Conservation (phyloP, 495 filamentous ascomycete species). For the Cercophora scortea region DNA sequence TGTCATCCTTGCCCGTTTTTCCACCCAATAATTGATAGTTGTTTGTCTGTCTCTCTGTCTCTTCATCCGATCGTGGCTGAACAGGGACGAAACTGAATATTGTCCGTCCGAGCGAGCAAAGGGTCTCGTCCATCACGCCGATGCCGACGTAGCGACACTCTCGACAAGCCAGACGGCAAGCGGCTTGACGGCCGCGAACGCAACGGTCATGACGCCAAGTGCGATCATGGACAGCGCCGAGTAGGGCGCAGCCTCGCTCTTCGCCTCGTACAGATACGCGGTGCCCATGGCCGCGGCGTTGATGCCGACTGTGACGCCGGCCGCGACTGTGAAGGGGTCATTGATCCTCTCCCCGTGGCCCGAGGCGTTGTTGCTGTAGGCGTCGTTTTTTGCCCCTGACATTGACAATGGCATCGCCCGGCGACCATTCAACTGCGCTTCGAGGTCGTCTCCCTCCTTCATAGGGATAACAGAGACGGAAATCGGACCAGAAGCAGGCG, state of each 20-base stretch:
- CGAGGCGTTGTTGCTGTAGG: neutral
- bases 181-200: conserved; percentile 28
- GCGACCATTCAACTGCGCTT: conserved; percentile 1
- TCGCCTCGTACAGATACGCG: conserved; percentile 36
- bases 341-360: conserved; percentile 1
- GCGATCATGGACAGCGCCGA: conserved; percentile 42
- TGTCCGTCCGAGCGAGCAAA: too few relatives aligned
- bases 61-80: too few relatives aligned
- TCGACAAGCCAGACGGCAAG: conserved; percentile 17
- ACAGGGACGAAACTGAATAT: too few relatives aligned
- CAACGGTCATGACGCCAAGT: conserved; percentile 40
- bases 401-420: too few relatives aligned
- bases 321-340: conserved; percentile 27
- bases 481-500: too few relatives aligned
- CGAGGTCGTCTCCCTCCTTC: neutral
- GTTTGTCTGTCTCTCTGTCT: too few relatives aligned
- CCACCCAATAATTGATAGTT: too few relatives aligned
- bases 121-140: too few relatives aligned
- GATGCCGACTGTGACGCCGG: conserved; percentile 38
- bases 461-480: too few relatives aligned
- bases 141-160: neutral
- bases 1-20: too few relatives aligned
- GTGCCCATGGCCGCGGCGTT: conserved; percentile 46
- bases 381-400: neutral
- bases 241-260: conserved; percentile 38